Evolutionary conservation across 768 basidiomycete species (phyloP).

Genomic region (Serpula lacrymans): DNA sequence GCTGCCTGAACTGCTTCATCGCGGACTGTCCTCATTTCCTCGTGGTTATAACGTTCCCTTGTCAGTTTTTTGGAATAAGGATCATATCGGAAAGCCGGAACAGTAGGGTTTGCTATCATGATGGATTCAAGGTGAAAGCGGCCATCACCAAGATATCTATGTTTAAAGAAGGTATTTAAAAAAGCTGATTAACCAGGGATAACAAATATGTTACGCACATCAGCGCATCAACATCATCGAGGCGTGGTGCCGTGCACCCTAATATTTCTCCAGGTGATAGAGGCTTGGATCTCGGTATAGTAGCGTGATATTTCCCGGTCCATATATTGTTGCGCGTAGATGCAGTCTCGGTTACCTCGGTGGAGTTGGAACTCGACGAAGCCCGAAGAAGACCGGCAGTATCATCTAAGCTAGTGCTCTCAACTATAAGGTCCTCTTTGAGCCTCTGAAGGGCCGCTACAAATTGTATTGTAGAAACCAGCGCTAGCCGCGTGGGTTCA

Average conservation of each 20-base stretch:
- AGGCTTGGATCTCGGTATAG: conserved; percentile 85
- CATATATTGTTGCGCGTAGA: conserved; percentile 31
- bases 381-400: conserved; percentile 8
- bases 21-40: conserved; percentile 77
- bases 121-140: conserved; percentile 98
- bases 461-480: conserved; percentile 98
- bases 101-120: conserved; percentile 97
- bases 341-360: not conserved
- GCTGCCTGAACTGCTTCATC: conserved; percentile 76
- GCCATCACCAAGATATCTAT: conserved; percentile 97
- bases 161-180: conserved; percentile 7
- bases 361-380: conserved; percentile 4
- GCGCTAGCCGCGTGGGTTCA: conserved; percentile 67
- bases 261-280: conserved; percentile 95
- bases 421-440: conserved; percentile 67
- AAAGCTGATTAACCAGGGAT: not conserved
- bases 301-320: conserved; percentile 67
- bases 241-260: conserved; percentile 90
- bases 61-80: conserved; percentile 98
- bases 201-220: conserved; percentile 50
- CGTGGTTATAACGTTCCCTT: conserved; percentile 85
- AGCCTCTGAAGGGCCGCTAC: conserved; percentile 87
- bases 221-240: conserved; percentile 82
- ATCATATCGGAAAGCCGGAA: conserved; percentile 97
- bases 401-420: conserved; percentile 26